Percentiles rank a stretch among this genome's conserved stretches.
Conservation (phyloP, 371 early-diverging fungal species). For the Mortierella sp. region DNA sequence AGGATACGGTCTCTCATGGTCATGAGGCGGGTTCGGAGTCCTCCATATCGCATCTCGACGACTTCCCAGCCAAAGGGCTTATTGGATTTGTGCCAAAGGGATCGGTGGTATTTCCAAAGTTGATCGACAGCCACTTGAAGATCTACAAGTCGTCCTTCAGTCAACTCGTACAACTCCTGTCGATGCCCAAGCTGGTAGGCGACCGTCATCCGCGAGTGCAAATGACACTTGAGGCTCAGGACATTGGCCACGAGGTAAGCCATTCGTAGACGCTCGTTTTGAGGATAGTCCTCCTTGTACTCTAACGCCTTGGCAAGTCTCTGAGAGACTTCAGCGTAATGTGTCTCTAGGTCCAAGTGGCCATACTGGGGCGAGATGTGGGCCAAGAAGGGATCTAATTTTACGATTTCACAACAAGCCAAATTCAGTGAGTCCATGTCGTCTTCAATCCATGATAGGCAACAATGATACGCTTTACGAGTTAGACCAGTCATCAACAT, state of each 20-base stretch:
- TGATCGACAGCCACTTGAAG: constrained; percentile 72
- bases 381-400: constrained; percentile 79
- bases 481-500: too few species aligned
- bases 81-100: constrained; percentile 79
- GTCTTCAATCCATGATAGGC: too few species aligned
- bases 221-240: constrained; percentile 72
- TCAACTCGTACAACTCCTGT: constrained; percentile 35
- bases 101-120: constrained; percentile 84
- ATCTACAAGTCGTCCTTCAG: constrained; percentile 59
- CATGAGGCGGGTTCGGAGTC: constrained; percentile 73
- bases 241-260: constrained; percentile 76
- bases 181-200: constrained; percentile 69
- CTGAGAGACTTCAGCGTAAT: constrained; percentile 67
- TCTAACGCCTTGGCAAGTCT: constrained; percentile 61
- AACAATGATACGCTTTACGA: too few species aligned
- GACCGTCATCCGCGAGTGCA: constrained; percentile 70
- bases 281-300: constrained; percentile 62
- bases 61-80: constrained; percentile 91
- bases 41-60: constrained; percentile 86
- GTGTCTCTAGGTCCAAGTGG: constrained; percentile 69
- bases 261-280: constrained; percentile 75
- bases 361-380: constrained; percentile 83
- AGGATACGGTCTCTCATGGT: constrained; percentile 81
- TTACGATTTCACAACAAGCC: too few species aligned
- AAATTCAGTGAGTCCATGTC: too few species aligned